A percentile compares a stretch with the other conserved stretches of the same genome.
These are phyloP conservation scores for Thielaviopsis punctulata DNA, from an alignment of 2,329 filamentous ascomycete genomes.

Conservation along the genomic window DNA sequence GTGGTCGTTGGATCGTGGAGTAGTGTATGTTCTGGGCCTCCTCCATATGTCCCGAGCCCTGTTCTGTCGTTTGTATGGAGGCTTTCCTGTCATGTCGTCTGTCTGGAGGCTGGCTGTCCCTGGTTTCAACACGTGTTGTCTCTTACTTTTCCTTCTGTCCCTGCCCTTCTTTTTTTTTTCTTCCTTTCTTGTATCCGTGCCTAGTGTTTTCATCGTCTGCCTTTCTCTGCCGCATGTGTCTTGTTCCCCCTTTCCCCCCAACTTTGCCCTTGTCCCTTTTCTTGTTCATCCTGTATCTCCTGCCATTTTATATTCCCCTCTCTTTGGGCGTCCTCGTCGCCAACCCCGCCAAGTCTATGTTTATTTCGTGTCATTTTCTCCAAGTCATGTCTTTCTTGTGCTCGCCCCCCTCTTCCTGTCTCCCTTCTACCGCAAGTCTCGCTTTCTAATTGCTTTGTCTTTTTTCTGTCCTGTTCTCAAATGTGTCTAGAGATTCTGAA, in stretches of 20 bases:
- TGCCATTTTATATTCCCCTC: not conserved
- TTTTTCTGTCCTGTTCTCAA: not conserved
- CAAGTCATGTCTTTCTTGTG: not conserved
- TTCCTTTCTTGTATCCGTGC: not conserved
- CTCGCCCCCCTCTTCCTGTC: too few relatives aligned
- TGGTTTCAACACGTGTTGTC: too few relatives aligned
- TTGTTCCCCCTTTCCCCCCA: not conserved
- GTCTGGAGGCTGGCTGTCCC: too few relatives aligned
- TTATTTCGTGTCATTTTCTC: not conserved
- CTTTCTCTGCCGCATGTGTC: conserved; percentile 1
- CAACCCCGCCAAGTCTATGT: not conserved
- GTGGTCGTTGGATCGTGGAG: not conserved
- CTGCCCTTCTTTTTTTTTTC: not conserved
- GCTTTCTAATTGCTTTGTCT: not conserved
- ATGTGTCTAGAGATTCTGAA: conserved; percentile 9
- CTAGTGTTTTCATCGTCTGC: not conserved
- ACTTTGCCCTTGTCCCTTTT: not conserved
- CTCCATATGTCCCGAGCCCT: not conserved
- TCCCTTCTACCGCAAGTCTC: too few relatives aligned
- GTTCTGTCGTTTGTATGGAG: not conserved
- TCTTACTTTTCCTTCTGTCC: conserved; percentile 1
- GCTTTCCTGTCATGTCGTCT: not conserved
- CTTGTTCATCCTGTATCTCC: not conserved
- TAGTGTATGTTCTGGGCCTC: too few relatives aligned
- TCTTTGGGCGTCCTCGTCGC: not conserved